phyloP scores from a whole-genome alignment of 305 asterid species.

The Fraxinus baroniana region DNA sequence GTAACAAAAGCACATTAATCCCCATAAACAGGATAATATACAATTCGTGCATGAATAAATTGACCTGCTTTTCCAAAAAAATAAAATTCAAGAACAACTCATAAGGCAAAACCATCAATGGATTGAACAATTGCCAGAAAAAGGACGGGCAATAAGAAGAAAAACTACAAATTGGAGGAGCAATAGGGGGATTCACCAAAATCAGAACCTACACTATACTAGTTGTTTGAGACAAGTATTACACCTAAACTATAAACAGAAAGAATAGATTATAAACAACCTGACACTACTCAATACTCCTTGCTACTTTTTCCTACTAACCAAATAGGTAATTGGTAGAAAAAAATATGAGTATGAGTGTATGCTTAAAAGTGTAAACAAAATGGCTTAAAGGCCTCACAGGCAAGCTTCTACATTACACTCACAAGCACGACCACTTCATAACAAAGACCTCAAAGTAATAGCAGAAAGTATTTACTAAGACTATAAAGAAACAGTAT shows the following conservation, averaged over 20 bases:
- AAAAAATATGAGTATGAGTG: constrained; percentile 12
- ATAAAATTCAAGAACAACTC: background rate
- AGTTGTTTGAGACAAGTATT: background rate
- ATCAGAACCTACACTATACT: background rate
- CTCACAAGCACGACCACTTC: background rate
- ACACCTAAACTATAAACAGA: background rate
- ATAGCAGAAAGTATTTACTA: background rate
- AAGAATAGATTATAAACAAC: background rate
- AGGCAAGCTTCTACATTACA: background rate
- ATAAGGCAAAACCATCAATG: constrained; percentile 7
- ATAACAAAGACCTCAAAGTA: background rate
- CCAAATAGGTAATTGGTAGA: constrained; percentile 27
- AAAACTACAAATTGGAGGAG: constrained; percentile 15
- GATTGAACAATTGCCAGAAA: background rate
- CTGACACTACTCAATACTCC: background rate
- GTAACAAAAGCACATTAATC: constrained; percentile 6
- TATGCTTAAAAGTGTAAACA: constrained; percentile 22
- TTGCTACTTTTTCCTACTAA: background rate
- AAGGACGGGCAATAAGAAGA: constrained; percentile 7
- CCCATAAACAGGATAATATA: constrained; percentile 5
- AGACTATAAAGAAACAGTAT: constrained; percentile 14
- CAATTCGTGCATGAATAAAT: background rate
- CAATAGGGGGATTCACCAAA: background rate
- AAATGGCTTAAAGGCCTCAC: constrained; percentile 19
- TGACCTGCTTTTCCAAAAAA: background rate